phyloP scores from a whole-genome alignment of 768 basidiomycete genomes.

The Pulveroboletus sp. region DNA sequence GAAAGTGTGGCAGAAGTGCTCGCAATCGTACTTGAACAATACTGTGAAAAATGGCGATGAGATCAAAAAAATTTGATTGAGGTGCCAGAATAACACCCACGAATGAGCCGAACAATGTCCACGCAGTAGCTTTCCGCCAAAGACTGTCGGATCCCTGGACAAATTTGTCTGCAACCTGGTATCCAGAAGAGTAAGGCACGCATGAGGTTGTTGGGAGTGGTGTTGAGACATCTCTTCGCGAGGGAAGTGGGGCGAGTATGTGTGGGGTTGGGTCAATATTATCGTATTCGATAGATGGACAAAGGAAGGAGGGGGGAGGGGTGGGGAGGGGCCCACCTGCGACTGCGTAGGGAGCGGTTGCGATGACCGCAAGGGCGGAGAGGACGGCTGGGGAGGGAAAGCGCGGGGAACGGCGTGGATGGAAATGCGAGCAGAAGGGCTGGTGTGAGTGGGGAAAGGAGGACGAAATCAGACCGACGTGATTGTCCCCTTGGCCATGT shows the following conservation, averaged over 20 bases:
- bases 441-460: neutral
- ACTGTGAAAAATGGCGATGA: constrained; percentile 13
- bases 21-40: constrained; percentile 5
- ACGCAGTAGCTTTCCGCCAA: constrained; percentile 53
- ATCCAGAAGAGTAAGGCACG: neutral
- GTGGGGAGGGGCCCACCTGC: constrained; percentile 42
- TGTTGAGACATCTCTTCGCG: neutral
- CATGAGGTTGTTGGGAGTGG: constrained; percentile 7
- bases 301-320: constrained; percentile 55
- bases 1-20: constrained; percentile 2
- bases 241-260: neutral
- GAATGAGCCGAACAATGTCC: constrained; percentile 69
- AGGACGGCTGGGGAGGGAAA: constrained; percentile 49
- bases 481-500: constrained; percentile 30
- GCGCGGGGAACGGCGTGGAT: constrained; percentile 12
- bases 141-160: constrained; percentile 46
- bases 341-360: constrained; percentile 41
- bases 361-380: constrained; percentile 54
- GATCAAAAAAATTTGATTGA: neutral
- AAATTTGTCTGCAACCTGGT: constrained; percentile 50
- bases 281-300: constrained; percentile 41
- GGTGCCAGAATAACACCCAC: constrained; percentile 34
- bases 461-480: constrained; percentile 10
- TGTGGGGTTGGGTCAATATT: neutral
- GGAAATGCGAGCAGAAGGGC: neutral